Percentiles rank a stretch among this genome's conserved stretches.
These are phyloP conservation scores for Dryas drummondii DNA, from an alignment of 306 rosid species.

Conservation along the genomic window DNA sequence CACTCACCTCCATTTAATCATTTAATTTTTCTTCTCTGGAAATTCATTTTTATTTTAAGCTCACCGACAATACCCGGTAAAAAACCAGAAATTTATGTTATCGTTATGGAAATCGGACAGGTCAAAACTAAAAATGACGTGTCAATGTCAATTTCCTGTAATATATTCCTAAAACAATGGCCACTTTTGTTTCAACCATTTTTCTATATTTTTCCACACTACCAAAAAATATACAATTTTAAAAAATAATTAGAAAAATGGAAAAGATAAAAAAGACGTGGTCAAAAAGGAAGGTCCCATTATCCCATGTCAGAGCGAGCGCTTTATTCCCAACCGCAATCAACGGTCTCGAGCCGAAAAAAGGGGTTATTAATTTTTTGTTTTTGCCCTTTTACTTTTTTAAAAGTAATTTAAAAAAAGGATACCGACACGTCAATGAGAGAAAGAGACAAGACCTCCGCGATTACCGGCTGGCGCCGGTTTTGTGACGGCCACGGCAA, in stretches of 20 bases:
- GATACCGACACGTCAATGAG: slow-evolving; percentile 40
- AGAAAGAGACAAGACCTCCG: slow-evolving; percentile 55
- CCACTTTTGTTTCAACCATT: not conserved
- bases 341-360: slow-evolving; percentile 81
- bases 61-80: slow-evolving; percentile 53
- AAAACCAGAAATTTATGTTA: not conserved
- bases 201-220: not conserved
- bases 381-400: not conserved
- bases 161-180: not conserved
- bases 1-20: slow-evolving; percentile 29
- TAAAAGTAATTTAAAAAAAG: slow-evolving; percentile 14
- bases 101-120: no score
- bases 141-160: not conserved
- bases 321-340: slow-evolving; percentile 99
- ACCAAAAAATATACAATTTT: no score
- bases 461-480: slow-evolving; percentile 50
- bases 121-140: not conserved
- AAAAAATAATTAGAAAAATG: slow-evolving; percentile 15
- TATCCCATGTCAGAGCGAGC: slow-evolving; percentile 43
- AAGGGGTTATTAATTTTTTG: slow-evolving; percentile 2
- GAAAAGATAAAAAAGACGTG: slow-evolving; percentile 32
- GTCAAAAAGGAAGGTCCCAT: slow-evolving; percentile 50
- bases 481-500: slow-evolving; percentile 51
- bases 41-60: not conserved
- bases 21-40: slow-evolving; percentile 17